A percentile compares a stretch with the other conserved stretches of the same genome.
phyloP scores from a whole-genome alignment of 169 alveolate species.

The Toxoplasma gondii region DNA sequence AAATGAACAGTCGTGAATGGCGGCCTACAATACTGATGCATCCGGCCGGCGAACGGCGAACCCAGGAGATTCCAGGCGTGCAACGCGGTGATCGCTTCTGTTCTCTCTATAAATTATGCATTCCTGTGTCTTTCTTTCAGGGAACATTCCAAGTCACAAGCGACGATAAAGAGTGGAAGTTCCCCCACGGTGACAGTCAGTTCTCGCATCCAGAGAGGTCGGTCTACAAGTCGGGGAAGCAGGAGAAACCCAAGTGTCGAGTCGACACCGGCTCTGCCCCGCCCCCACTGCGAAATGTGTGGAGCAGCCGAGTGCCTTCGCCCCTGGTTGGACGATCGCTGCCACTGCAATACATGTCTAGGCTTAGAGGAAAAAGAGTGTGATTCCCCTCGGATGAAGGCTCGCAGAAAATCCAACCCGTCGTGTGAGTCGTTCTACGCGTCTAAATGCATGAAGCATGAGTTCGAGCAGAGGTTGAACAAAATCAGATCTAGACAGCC shows the following conservation, averaged over 20 bases:
- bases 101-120: neutral
- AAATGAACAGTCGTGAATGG: too few relatives aligned
- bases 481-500: neutral
- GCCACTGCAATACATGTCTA: slow-evolving; percentile 44
- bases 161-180: neutral
- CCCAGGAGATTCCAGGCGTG: too few relatives aligned
- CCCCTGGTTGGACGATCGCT: slow-evolving; percentile 40
- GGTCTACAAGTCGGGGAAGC: neutral
- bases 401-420: slow-evolving; percentile 29
- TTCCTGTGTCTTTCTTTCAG: neutral
- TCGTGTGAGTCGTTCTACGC: slow-evolving; percentile 43
- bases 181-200: neutral
- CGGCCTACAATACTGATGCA: too few relatives aligned
- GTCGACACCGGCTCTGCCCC: neutral
- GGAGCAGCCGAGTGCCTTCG: slow-evolving; percentile 39
- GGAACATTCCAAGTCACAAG: neutral
- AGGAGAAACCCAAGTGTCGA: neutral
- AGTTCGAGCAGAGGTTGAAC: neutral
- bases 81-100: too few relatives aligned
- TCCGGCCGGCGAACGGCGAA: too few relatives aligned
- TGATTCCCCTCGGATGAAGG: slow-evolving; percentile 35
- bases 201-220: neutral
- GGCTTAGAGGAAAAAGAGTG: neutral
- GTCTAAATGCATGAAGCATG: slow-evolving; percentile 9
- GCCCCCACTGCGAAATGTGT: slow-evolving; percentile 43